Base-by-base conservation (phyloP, 2,329 filamentous ascomycete genomes). In the Botrytis fabae region DNA sequence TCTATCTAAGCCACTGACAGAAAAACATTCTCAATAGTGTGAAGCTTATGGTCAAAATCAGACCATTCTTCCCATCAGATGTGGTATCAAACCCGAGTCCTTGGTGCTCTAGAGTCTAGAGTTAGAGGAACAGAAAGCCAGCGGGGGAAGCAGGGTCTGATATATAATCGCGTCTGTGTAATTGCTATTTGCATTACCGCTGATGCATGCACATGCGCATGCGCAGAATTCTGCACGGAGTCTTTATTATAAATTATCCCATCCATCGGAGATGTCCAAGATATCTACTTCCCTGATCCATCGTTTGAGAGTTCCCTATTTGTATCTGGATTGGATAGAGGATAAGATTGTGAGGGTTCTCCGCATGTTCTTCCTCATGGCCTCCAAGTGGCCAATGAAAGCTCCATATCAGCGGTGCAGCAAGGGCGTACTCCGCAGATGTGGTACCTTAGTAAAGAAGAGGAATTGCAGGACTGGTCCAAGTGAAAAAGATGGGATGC, bases 281-380 rank as follows among this genome's bases (percentile, higher is more conserved):
- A 62, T 62, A 42, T 1, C 16, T 63, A 22, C 64, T 32, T 25
- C 35, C 48, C 57, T 57, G 46, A 42, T 22, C 35, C 48, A 57
- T 68, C 22, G 65, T 42, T 68, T 57, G 65, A 32, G n/a, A 2
- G 14, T 32, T 68, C 38, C 9, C 18, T 28, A 22, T 22, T 35
- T 32, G 48, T n/a, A 57, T 42, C 64, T 57, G 35, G 46, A 57
- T 68, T 54, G 48, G 65, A 22, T 22, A 3, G 25, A 28, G 18
- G 32, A 20, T 28, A 7, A 22, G 35, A 40, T 32, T 9, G 65
- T 42, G 25, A 42, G 65, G 48, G 42, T 57, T 68, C 48, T 57
- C 65, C 65, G 38, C 65, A 57, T n/a, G 38, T 57, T 51, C 46
- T 54, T 25, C 46, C 48, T 57, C 51, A 28, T 57, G n/a, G 51